Percentiles rank a stretch among this genome's conserved stretches.
These are phyloP conservation scores for Haplosporangium sp. DNA, from an alignment of 371 early-diverging fungal genomes.

Conservation along the genomic window DNA sequence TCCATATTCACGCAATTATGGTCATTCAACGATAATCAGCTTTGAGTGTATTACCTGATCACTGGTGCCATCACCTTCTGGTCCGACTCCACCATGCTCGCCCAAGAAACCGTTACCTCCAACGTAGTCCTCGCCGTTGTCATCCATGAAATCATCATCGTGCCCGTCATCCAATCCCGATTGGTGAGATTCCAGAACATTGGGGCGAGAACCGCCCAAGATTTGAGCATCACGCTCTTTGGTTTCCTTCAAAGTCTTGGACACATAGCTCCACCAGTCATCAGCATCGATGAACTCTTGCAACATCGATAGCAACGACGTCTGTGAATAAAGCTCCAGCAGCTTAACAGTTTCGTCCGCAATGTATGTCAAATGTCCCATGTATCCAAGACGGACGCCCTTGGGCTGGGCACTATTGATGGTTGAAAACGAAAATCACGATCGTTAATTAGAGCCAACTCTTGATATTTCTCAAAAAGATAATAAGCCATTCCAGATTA, in stretches of 20 bases:
- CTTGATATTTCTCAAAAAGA: too few relatives aligned
- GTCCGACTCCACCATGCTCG: constrained; percentile 57
- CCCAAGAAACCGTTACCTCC: constrained; percentile 49
- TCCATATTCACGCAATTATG: not conserved
- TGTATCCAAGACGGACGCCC: constrained; percentile 91
- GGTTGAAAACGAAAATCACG: not conserved
- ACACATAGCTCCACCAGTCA: constrained; percentile 90
- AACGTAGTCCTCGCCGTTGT: constrained; percentile 57
- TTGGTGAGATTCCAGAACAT: constrained; percentile 40
- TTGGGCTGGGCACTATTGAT: constrained; percentile 71
- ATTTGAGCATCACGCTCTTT: constrained; percentile 87
- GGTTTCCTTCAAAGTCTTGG: constrained; percentile 80
- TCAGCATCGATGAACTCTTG: constrained; percentile 73
- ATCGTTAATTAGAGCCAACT: not conserved
- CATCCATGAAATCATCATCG: constrained; percentile 57
- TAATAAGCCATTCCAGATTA: not conserved
- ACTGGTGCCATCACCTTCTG: constrained; percentile 58
- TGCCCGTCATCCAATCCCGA: constrained; percentile 36
- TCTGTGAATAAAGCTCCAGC: constrained; percentile 65
- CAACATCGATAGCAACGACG: constrained; percentile 46
- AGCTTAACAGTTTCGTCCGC: constrained; percentile 92
- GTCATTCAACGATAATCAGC: not conserved
- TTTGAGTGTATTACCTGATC: constrained; percentile 56
- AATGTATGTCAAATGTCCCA: constrained; percentile 96
- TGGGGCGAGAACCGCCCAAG: constrained; percentile 86